Evolutionary conservation across 495 filamentous ascomycete species (phyloP).

Genomic region (Xylaria palmicola): DNA sequence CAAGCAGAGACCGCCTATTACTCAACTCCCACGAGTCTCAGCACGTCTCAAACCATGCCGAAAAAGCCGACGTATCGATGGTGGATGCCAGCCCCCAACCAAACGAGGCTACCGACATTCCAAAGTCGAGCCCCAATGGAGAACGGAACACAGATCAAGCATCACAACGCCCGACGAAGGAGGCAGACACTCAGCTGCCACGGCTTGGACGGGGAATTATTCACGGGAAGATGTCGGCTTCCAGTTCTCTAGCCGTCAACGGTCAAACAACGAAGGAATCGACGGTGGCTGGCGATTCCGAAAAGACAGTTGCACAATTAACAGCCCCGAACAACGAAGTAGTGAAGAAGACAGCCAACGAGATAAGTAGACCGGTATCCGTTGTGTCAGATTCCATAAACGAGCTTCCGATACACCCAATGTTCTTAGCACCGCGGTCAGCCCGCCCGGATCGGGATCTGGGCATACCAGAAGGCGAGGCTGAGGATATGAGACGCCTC

Average conservation of each 20-base stretch:
- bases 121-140: not conserved
- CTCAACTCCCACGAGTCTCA: not conserved
- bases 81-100: slow-evolving; percentile 18
- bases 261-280: slow-evolving; percentile 6
- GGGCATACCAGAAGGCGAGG: slow-evolving; percentile 76
- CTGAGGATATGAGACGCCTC: slow-evolving; percentile 81
- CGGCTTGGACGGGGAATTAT: not conserved
- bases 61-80: slow-evolving; percentile 23
- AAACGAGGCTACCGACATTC: slow-evolving; percentile 3
- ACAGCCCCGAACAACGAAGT: slow-evolving; percentile 17
- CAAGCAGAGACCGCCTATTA: slow-evolving; percentile 11
- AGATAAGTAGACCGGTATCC: slow-evolving; percentile 37
- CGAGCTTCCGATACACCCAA: slow-evolving; percentile 68
- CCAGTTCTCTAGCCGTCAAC: not conserved
- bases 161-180: not conserved
- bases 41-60: slow-evolving; percentile 12
- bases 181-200: slow-evolving; percentile 28
- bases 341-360: slow-evolving; percentile 12
- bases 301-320: slow-evolving; percentile 50
- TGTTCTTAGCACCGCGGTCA: slow-evolving; percentile 73
- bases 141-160: slow-evolving; percentile 10
- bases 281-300: slow-evolving; percentile 65
- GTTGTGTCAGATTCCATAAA: slow-evolving; percentile 49
- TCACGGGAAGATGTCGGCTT: slow-evolving; percentile 11
- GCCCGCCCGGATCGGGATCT: slow-evolving; percentile 74